Evolutionary conservation across 164 flowering plant species (phyloP).

Genomic region (Vitis riparia): DNA sequence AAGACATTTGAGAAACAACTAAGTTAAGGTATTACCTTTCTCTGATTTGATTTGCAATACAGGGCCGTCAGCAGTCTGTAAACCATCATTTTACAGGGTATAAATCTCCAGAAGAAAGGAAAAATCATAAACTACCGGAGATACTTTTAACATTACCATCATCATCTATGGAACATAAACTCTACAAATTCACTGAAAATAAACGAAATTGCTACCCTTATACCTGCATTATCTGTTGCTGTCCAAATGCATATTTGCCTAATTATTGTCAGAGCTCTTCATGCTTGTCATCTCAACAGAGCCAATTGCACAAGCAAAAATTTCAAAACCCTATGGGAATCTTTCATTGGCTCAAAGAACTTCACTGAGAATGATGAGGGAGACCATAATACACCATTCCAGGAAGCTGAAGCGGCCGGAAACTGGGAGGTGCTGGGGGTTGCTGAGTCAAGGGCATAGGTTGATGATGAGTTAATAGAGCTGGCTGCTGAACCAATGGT

Average conservation of each 20-base stretch:
- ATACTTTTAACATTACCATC: no score
- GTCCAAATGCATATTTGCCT: neutral
- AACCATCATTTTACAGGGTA: conserved; percentile 1
- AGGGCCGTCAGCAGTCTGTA: neutral
- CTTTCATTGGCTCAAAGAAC: neutral
- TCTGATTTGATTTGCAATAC: neutral
- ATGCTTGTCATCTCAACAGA: neutral
- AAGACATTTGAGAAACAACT: neutral
- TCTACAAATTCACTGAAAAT: neutral
- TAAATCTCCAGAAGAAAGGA: no score
- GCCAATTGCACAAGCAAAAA: conserved; percentile 5
- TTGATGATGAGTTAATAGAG: conserved; percentile 15
- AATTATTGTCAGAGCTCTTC: neutral
- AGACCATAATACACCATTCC: conserved; percentile 59
- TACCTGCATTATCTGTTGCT: neutral
- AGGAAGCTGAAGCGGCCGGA: conserved; percentile 71
- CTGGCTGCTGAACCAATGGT: neutral
- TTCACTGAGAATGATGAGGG: conserved; percentile 41
- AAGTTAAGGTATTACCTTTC: neutral
- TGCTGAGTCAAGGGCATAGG: conserved; percentile 23
- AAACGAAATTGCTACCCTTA: neutral
- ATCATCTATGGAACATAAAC: neutral
- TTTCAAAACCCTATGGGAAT: neutral
- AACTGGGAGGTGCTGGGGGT: conserved; percentile 60
- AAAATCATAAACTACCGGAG: no score